Evolutionary conservation across 2,329 filamentous ascomycete genomes (phyloP).

Genomic region (Pseudocercospora vitis): DNA sequence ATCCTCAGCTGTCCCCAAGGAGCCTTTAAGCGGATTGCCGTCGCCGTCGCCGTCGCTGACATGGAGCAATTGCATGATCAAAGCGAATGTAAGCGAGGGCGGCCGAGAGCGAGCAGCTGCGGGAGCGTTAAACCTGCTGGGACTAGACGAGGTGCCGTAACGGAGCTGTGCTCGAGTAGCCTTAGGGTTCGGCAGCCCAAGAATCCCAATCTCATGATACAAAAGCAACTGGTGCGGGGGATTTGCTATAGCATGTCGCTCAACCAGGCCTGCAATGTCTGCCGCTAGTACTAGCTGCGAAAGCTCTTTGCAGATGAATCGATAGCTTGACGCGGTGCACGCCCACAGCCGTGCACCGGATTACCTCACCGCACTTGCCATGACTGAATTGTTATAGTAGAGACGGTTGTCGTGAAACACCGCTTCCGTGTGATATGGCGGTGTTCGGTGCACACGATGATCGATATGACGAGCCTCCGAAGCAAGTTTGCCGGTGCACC

Average conservation of each 20-base stretch:
- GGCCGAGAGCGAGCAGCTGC: not conserved
- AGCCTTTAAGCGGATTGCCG: not conserved
- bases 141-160: too few species aligned
- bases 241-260: not conserved
- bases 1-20: not conserved
- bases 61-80: not conserved
- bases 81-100: not conserved
- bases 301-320: not conserved
- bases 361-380: too few species aligned
- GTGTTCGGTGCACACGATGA: not conserved
- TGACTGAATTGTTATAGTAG: too few species aligned
- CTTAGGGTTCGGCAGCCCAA: too few species aligned
- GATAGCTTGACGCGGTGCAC: not conserved
- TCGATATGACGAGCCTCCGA: not conserved
- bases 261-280: not conserved
- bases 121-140: not conserved
- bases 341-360: not conserved
- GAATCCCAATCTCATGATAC: too few species aligned
- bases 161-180: too few species aligned
- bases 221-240: not conserved
- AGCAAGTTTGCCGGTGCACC: not conserved
- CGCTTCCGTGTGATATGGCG: not conserved
- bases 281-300: conserved; percentile 2
- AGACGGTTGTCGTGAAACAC: not conserved
- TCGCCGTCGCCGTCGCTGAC: not conserved